Percentiles rank a stretch among this genome's conserved stretches.
Conservation (phyloP, 139 green algal species). For the Raphidocelis subcapitata region DNA sequence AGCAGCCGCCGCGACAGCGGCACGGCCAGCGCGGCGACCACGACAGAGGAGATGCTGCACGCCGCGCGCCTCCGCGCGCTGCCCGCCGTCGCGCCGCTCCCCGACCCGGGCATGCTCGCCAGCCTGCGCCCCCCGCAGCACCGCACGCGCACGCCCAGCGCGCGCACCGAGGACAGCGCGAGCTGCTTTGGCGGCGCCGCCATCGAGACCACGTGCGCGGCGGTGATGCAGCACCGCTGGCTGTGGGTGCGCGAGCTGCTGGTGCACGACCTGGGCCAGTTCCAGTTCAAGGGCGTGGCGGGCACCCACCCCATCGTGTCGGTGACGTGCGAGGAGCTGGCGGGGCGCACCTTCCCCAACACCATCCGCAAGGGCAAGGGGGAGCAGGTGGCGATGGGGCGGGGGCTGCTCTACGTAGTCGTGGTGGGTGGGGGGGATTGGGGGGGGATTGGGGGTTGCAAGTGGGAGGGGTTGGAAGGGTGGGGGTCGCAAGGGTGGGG, state of each 20-base stretch:
- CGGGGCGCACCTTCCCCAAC: slow-evolving; percentile 35
- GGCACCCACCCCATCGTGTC: slow-evolving; percentile 40
- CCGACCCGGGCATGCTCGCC: neutral
- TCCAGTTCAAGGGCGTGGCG: slow-evolving; percentile 51
- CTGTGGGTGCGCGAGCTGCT: slow-evolving; percentile 28
- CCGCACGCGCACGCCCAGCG: neutral
- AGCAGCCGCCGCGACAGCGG: too few relatives aligned
- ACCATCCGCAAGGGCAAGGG: slow-evolving; percentile 42
- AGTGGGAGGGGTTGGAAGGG: too few relatives aligned
- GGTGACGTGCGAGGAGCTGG: slow-evolving; percentile 26
- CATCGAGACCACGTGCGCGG: neutral
- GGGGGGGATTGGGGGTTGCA: too few relatives aligned
- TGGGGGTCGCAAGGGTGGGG: too few relatives aligned
- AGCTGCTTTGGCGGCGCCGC: neutral
- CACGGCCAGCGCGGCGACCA: too few relatives aligned
- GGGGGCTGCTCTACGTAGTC: slow-evolving; percentile 34
- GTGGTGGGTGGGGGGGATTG: too few relatives aligned
- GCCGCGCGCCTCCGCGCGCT: too few relatives aligned
- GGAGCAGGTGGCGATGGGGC: slow-evolving; percentile 30
- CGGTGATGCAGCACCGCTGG: slow-evolving; percentile 23
- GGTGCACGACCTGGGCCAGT: slow-evolving; percentile 34
- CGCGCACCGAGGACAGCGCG: neutral
- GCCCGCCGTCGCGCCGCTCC: too few relatives aligned
- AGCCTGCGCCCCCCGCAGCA: neutral
- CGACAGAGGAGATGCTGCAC: too few relatives aligned